Base-by-base conservation (phyloP, 2,329 filamentous ascomycete genomes). In the Exophiala bonariae region DNA sequence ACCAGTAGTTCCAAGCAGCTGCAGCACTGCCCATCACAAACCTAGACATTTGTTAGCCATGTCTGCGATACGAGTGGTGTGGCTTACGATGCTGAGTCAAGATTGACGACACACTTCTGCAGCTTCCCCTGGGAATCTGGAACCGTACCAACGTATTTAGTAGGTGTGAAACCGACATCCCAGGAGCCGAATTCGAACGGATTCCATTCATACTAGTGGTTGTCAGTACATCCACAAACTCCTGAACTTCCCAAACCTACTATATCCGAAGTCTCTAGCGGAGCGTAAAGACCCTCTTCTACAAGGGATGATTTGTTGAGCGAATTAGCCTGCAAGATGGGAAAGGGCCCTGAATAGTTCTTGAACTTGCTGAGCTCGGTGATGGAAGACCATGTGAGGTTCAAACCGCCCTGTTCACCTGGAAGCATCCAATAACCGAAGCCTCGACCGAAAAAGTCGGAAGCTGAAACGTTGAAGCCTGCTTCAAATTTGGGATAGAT, bases 301-400 rank as follows among this genome's bases (percentile, higher is more conserved):
- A 26, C 23, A 26, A 26, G 11, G 11, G 23, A 26, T 6, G 23
- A 26, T 11, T 26, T 6, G 11, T 26, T 48, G 13, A 51, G 66
- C 64, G 2, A 63, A 32, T 17, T 64, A 3, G 69, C 59, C 2
- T 70, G 73, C 22, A 75, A 70, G 43, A 76, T 69, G 3, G 73
- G 73, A 43, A 66, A 72, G 0, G 73, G 73, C 6, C 66, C 71
- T 7, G 64, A 59, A 52, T 64, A 56, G 14, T 56, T 59, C 1
- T 63, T 68, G 58, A 74, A 76, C 43, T 69, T 73, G 26, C 64
- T 65, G 9, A 63, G 47, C 2, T 47, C 50, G 6, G 63, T 58
- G 2, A 70, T 49, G 6, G 59, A 59, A 3, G 66, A 71, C 10
- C 71, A 47, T 3, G 62, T 63, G 31, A 59, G 63, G 22, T 54